These are phyloP conservation scores for Onygena corvina DNA, from an alignment of 2,329 filamentous ascomycete genomes.

Conservation along the genomic window DNA sequence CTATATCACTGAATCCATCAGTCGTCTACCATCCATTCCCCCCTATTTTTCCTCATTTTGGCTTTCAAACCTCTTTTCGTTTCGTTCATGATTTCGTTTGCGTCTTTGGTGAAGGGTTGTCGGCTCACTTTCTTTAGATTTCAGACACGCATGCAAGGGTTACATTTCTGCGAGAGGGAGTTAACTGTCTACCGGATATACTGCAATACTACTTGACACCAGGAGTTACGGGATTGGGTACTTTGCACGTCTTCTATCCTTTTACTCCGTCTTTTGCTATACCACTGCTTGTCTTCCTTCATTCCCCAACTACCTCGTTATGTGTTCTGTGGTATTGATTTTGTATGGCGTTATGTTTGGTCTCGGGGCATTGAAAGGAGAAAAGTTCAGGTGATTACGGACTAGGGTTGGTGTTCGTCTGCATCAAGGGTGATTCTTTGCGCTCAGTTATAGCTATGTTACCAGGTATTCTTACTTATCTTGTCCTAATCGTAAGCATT, in stretches of 20 bases:
- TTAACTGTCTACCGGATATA: neutral
- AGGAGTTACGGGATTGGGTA: neutral
- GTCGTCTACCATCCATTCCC: neutral
- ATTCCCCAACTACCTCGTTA: no score
- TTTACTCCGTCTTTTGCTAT: neutral
- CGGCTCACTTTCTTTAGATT: neutral
- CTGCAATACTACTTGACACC: neutral
- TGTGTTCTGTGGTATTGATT: neutral
- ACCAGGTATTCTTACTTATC: neutral
- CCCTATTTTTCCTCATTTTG: neutral
- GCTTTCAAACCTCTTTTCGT: neutral
- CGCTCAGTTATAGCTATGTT: no score
- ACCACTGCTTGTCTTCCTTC: no score
- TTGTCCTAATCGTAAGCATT: neutral
- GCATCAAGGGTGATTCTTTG: slow-evolving; percentile 2
- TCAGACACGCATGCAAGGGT: neutral
- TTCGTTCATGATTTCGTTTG: neutral
- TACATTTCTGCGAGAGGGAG: slow-evolving; percentile 3
- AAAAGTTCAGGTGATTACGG: neutral
- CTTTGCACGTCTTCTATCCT: neutral
- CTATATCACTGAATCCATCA: no score
- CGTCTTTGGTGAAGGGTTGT: neutral
- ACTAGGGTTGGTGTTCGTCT: neutral
- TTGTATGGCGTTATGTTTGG: neutral
- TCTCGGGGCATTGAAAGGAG: slow-evolving; percentile 5